Percentiles rank a stretch among this genome's conserved stretches.
These are phyloP conservation scores for Cryptococcus floricola DNA, from an alignment of 1,284 basidiomycete species.

Conservation along the genomic window DNA sequence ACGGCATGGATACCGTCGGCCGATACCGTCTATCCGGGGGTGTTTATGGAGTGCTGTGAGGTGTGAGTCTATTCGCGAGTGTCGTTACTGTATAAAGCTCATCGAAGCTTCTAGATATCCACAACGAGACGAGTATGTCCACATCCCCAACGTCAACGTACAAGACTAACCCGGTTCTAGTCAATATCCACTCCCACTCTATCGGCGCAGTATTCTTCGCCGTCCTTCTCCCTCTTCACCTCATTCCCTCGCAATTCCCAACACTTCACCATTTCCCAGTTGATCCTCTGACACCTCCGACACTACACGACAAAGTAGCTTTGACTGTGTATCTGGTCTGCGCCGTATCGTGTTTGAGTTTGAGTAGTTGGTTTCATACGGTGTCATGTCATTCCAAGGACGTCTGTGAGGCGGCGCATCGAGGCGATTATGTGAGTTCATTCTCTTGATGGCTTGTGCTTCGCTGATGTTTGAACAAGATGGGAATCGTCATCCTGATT, in stretches of 20 bases:
- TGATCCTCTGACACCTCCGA: conserved; percentile 24
- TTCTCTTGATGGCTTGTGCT: not conserved
- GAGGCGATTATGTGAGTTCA: conserved; percentile 47
- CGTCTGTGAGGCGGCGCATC: conserved; percentile 52
- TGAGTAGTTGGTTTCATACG: conserved; percentile 74
- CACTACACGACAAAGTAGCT: conserved; percentile 62
- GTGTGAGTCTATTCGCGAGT: conserved; percentile 56
- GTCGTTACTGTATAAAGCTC: too few relatives aligned
- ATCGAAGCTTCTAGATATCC: conserved; percentile 57
- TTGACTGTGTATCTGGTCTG: conserved; percentile 68
- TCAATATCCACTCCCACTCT: conserved; percentile 87
- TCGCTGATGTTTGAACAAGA: conserved; percentile 18
- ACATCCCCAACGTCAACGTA: not conserved
- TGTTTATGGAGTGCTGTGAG: conserved; percentile 66
- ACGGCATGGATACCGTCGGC: conserved; percentile 67
- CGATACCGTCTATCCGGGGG: conserved; percentile 61
- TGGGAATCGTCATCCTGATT: conserved; percentile 57
- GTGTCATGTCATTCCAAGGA: conserved; percentile 67
- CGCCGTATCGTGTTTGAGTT: conserved; percentile 68
- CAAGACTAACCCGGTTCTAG: conserved; percentile 47
- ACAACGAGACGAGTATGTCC: conserved; percentile 73
- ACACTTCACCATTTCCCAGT: conserved; percentile 14
- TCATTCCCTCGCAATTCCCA: conserved; percentile 54
- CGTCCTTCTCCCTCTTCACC: conserved; percentile 55
- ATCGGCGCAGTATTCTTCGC: conserved; percentile 68